A percentile compares a stretch with the other conserved stretches of the same genome.
Conservation (phyloP, 306 rosid species). For the Pachyrhizus erosus region DNA sequence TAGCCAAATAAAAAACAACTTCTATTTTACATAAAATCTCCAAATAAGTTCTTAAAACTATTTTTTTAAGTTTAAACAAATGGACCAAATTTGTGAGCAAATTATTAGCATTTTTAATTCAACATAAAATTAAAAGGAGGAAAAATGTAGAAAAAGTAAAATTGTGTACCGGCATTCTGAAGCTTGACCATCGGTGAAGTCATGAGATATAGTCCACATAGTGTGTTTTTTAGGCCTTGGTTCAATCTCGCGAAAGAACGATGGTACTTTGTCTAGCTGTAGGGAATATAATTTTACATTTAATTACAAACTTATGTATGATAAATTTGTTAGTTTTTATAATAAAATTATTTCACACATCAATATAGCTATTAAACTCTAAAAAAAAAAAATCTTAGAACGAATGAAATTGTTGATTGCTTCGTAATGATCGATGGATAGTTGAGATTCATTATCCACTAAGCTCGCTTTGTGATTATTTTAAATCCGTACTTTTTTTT, state of each 20-base stretch:
- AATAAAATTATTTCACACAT: no score
- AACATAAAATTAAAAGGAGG: neutral
- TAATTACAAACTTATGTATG: no score
- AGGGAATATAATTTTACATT: neutral
- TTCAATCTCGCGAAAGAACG: slow-evolving; percentile 40
- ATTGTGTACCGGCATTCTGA: slow-evolving; percentile 34
- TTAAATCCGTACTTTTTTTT: neutral
- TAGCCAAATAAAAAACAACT: neutral
- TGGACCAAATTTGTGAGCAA: neutral
- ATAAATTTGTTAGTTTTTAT: no score
- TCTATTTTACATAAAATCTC: neutral
- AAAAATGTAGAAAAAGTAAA: neutral
- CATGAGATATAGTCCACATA: slow-evolving; percentile 37
- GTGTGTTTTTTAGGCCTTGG: slow-evolving; percentile 47
- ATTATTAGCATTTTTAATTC: neutral
- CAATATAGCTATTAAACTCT: no score
- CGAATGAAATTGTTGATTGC: neutral
- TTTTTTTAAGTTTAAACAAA: neutral
- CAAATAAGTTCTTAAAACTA: neutral
- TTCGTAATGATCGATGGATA: neutral
- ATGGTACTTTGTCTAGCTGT: slow-evolving; percentile 46
- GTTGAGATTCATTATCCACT: neutral
- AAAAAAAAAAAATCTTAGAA: neutral
- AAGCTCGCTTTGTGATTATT: neutral
- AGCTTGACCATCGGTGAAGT: slow-evolving; percentile 49